Evolutionary conservation across 305 asterid genomes (phyloP).

Genomic region (Ajuga reptans): DNA sequence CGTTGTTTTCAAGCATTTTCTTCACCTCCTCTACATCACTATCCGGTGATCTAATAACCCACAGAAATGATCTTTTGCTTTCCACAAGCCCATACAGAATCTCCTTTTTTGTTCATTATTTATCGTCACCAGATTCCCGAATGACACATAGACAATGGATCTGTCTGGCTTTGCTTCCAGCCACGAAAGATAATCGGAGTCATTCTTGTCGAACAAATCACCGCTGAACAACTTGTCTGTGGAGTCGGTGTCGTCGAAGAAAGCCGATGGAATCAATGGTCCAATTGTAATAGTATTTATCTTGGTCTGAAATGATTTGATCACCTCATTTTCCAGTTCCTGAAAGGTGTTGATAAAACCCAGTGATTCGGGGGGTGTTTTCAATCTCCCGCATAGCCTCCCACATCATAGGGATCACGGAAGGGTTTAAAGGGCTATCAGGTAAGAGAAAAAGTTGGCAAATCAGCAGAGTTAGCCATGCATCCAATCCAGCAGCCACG

Average conservation of each 20-base stretch:
- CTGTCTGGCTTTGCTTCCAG: conserved; percentile 26
- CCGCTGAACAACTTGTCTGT: conserved; percentile 37
- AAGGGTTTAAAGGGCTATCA: too few relatives aligned
- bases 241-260: conserved; percentile 21
- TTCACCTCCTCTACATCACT: conserved; percentile 26
- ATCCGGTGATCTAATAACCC: conserved; percentile 35
- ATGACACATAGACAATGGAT: conserved; percentile 47
- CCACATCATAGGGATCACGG: too few relatives aligned
- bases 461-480: too few relatives aligned
- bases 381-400: too few relatives aligned
- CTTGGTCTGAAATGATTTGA: conserved; percentile 19
- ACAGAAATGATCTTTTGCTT: conserved; percentile 36
- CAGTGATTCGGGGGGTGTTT: too few relatives aligned
- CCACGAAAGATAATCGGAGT: conserved; percentile 32
- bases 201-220: conserved; percentile 28
- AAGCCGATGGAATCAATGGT: conserved; percentile 48
- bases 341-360: conserved; percentile 45
- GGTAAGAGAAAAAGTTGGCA: too few relatives aligned
- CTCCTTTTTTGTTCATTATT: conserved; percentile 40
- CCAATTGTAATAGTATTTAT: conserved; percentile 35
- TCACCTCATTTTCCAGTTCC: conserved; percentile 33
- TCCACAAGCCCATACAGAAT: conserved; percentile 30
- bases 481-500: too few relatives aligned
- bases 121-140: conserved; percentile 44
- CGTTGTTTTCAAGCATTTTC: conserved; percentile 4